Evolutionary conservation across 345 rosid species (phyloP).

Genomic region (Lepidium didymum): DNA sequence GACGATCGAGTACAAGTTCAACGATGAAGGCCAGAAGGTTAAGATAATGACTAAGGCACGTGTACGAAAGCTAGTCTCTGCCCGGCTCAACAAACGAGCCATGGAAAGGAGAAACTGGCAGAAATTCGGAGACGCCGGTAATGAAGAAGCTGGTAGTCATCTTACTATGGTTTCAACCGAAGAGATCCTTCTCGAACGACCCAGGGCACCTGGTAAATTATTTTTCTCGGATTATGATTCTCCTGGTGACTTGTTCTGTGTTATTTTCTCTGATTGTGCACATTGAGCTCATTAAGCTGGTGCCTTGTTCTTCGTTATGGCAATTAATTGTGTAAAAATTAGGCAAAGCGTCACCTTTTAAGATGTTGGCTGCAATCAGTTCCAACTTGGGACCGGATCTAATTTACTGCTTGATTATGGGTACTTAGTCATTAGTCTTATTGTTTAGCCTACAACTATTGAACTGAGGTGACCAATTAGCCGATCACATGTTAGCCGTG

Average conservation of each 20-base stretch:
- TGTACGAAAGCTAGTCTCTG: constrained; percentile 53
- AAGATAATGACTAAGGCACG: constrained; percentile 61
- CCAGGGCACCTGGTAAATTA: constrained; percentile 47
- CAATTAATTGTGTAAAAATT: not conserved
- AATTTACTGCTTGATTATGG: not conserved
- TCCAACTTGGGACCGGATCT: not conserved
- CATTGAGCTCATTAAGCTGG: no score
- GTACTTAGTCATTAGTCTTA: not conserved
- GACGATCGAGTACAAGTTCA: constrained; percentile 66
- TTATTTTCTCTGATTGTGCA: no score
- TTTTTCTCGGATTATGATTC: not conserved
- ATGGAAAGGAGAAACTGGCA: constrained; percentile 58
- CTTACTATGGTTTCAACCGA: constrained; percentile 79
- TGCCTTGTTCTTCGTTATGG: not conserved
- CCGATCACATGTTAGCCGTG: constrained; percentile 14
- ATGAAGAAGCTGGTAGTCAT: constrained; percentile 50
- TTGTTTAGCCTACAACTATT: not conserved
- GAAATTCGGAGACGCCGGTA: constrained; percentile 72
- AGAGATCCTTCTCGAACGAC: constrained; percentile 59
- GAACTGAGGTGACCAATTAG: constrained; percentile 27
- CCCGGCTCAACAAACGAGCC: constrained; percentile 50
- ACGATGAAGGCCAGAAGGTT: constrained; percentile 58
- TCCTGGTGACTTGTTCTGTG: not conserved
- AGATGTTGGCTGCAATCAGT: not conserved
- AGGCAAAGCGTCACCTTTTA: not conserved